Evolutionary conservation across 2,329 filamentous ascomycete species (phyloP).

Genomic region (Aureobasidium sp.): DNA sequence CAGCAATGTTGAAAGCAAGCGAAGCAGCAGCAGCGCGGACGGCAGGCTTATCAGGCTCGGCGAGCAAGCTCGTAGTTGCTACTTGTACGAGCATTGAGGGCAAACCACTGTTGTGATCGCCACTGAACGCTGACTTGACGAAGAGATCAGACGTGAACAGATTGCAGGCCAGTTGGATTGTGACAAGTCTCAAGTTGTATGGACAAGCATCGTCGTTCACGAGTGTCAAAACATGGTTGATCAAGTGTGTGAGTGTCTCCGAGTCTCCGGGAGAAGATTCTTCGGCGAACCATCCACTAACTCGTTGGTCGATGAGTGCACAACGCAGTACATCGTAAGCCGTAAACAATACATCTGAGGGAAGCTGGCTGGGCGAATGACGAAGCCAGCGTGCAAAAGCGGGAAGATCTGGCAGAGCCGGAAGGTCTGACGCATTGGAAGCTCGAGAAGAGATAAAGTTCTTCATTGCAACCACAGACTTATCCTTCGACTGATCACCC

Average conservation of each 20-base stretch:
- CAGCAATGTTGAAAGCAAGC: slow-evolving; percentile 74
- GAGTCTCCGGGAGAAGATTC: slow-evolving; percentile 43
- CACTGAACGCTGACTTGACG: slow-evolving; percentile 37
- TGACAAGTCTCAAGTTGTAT: slow-evolving; percentile 76
- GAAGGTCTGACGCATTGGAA: slow-evolving; percentile 53
- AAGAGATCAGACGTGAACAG: slow-evolving; percentile 72
- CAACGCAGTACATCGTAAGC: slow-evolving; percentile 79
- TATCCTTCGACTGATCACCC: slow-evolving; percentile 52
- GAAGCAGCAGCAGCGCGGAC: slow-evolving; percentile 76
- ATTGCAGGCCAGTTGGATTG: slow-evolving; percentile 77
- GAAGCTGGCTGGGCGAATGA: slow-evolving; percentile 46
- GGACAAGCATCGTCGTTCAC: slow-evolving; percentile 54
- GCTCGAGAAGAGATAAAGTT: slow-evolving; percentile 62
- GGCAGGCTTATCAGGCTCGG: slow-evolving; percentile 62
- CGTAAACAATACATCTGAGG: slow-evolving; percentile 64
- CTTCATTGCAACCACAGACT: slow-evolving; percentile 57
- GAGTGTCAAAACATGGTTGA: slow-evolving; percentile 50
- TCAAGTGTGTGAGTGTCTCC: slow-evolving; percentile 55
- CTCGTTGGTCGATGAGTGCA: slow-evolving; percentile 66
- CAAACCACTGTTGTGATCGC: slow-evolving; percentile 30
- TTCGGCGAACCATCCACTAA: slow-evolving; percentile 77
- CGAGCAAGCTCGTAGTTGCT: slow-evolving; percentile 66
- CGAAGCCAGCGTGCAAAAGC: slow-evolving; percentile 57
- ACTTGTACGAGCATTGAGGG: slow-evolving; percentile 57
- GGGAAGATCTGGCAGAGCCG: slow-evolving; percentile 63